Base-by-base conservation (phyloP, 257 asterid genomes). In the Solanum clarkiae region DNA sequence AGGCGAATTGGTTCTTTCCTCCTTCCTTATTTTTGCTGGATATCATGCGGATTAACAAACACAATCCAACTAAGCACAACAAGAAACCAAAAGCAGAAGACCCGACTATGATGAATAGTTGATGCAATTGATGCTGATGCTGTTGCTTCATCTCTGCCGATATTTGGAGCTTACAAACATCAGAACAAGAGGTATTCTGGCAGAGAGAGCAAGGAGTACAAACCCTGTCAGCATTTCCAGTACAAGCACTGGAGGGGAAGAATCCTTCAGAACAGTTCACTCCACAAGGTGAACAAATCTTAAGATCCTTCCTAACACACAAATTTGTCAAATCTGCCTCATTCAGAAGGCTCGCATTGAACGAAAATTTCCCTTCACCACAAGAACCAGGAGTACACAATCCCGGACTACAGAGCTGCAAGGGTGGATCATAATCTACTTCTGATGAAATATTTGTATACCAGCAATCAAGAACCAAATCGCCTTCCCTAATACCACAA, bases 171-270 rank as follows among this genome's bases (percentile, higher is more conserved):
- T 80, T 63, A 82, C 99, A 96, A 7, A 93, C 89, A 32, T 89
- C 92, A 86, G 91, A 87, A 71, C 99, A 96, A 16, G 98, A 93
- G 86, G 91, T 93, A 90, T 88, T 96, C 91, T 96, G 98, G 85
- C 99, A 96, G 18, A 96, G 98, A 1, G 99, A 91, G 88, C 99
- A 96, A 10, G 97, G 88, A 0, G 99, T 95, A 95, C 99, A 96
- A 6, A 96, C 93, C 74, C 99, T 86, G 60, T 95, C 98, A 0
- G 98, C 98, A 68, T 89, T 84, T 26, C 71, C 84, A 12, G 91
- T 90, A 74, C 99, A 96, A 0, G 93, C 83, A 62, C 98, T 95
- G 0, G 99, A 96, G 32, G 96, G 89, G 82, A 95, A 96, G 82
- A 91, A 95, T 16, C 98, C 99, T 32, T 90, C 88, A 0, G 96